Evolutionary conservation across 805 yeast genomes (phyloP), one percentile per base, ranked within the genome.

Genomic region (Ogataea wickerhamii): DNA sequence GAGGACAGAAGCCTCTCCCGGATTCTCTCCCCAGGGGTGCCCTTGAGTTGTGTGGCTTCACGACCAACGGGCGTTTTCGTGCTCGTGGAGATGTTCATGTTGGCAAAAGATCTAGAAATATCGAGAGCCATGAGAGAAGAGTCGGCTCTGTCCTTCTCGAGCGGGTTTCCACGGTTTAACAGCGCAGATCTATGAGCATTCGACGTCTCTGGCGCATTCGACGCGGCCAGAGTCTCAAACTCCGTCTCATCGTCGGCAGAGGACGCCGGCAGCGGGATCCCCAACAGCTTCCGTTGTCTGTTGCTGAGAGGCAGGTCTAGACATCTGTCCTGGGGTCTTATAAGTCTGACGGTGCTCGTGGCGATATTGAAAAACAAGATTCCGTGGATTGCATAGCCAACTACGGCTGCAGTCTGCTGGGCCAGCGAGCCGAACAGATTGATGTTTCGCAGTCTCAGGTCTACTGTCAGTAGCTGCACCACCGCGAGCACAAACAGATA

Each of bases 301-400:
- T 60, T 63, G 7, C 61, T 68, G 42, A 75, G 62, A 3, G 78
- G 78, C 40, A 75, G 58, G 49, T 75, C 80, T 24, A 61, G 47
- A 45, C 80, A 74, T 47, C 69, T 71, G 46, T 75, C 80, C 41
- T 63, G 67, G 2, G 73, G 68, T 44, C 61, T 65, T 6, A 63
- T 18, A 12, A 72, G 45, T 30, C 51, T 55, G 27, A 61, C 42
- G 3, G 57, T 20, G 17, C 68, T 54, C 2, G 55, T 26, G 8
- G 52, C 21, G 8, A 69, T 55, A 36, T 63, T 59, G 30, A 58
- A 40, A 2, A 52, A 29, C 11, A 67, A 48, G 3, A 63, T 27
- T 2, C 35, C 42, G 28, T 56, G 54, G 2, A 61, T 34, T 2
- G 51, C 22, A 22, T 51, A 49, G 17, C 49, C 49, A 11, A 51